These are phyloP conservation scores for Pisolithus tinctorius DNA, from an alignment of 768 basidiomycete species.

Conservation along the genomic window DNA sequence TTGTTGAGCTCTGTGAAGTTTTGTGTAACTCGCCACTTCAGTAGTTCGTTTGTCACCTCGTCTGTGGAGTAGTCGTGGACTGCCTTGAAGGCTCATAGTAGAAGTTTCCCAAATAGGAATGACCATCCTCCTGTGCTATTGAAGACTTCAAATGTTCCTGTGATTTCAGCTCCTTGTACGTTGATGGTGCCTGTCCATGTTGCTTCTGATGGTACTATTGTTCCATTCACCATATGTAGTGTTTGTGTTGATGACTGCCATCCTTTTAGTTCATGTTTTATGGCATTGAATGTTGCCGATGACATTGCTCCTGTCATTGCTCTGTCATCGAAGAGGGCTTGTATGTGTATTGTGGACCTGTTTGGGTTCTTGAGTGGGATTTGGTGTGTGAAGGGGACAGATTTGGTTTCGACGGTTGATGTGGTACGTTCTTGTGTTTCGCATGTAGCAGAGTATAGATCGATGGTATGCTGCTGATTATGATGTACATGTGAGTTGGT, in stretches of 20 bases:
- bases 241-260: background rate
- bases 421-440: too few relatives aligned
- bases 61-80: slow-evolving; percentile 20
- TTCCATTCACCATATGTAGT: slow-evolving; percentile 29
- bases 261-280: too few relatives aligned
- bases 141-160: background rate
- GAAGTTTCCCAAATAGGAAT: slow-evolving; percentile 24
- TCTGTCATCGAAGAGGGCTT: too few relatives aligned
- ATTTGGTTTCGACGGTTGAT: too few relatives aligned
- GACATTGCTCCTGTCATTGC: too few relatives aligned
- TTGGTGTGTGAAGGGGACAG: too few relatives aligned
- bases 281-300: too few relatives aligned
- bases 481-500: too few relatives aligned
- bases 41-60: background rate
- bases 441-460: too few relatives aligned
- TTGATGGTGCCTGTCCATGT: slow-evolving; percentile 3
- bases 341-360: too few relatives aligned
- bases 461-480: too few relatives aligned
- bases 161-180: background rate
- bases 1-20: background rate
- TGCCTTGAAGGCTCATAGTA: slow-evolving; percentile 14
- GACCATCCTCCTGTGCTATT: slow-evolving; percentile 22
- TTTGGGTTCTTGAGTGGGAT: too few relatives aligned
- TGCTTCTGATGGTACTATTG: background rate
- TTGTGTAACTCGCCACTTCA: background rate